These are phyloP conservation scores for Calonectria pauciramosa DNA, from an alignment of 2,329 filamentous ascomycete genomes.

Conservation along the genomic window DNA sequence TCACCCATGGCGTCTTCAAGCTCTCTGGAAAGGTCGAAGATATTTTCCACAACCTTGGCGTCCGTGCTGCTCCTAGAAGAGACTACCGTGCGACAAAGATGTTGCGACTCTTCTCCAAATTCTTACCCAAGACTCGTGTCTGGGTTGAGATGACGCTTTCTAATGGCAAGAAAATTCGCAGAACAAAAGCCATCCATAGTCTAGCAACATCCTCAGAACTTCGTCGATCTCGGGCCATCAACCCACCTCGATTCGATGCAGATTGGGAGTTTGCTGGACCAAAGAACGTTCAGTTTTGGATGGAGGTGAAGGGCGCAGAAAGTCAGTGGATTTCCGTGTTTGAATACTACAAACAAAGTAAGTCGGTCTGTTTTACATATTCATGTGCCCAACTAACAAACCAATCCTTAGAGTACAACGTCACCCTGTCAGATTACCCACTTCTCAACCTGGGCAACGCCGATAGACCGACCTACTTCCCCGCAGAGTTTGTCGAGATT, in stretches of 20 bases:
- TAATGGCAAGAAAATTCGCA: slow-evolving; percentile 48
- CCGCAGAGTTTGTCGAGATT: slow-evolving; percentile 75
- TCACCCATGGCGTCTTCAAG: slow-evolving; percentile 67
- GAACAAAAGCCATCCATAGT: slow-evolving; percentile 47
- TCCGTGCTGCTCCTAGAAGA: slow-evolving; percentile 29
- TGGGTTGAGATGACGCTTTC: slow-evolving; percentile 49
- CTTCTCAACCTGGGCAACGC: slow-evolving; percentile 76
- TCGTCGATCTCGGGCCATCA: slow-evolving; percentile 24
- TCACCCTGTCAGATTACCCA: slow-evolving; percentile 60
- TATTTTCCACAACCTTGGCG: slow-evolving; percentile 48
- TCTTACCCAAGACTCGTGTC: slow-evolving; percentile 56
- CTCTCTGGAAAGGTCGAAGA: slow-evolving; percentile 51
- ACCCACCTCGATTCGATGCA: slow-evolving; percentile 40
- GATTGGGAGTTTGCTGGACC: slow-evolving; percentile 50
- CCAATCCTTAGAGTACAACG: slow-evolving; percentile 50
- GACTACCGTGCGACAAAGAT: slow-evolving; percentile 26
- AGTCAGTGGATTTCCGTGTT: slow-evolving; percentile 54
- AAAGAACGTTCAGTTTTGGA: slow-evolving; percentile 49
- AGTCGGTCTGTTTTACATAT: slow-evolving; percentile 29
- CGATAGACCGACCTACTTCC: slow-evolving; percentile 72
- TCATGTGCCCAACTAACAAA: slow-evolving; percentile 21
- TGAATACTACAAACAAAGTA: slow-evolving; percentile 61
- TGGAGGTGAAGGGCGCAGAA: slow-evolving; percentile 40
- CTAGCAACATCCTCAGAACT: slow-evolving; percentile 45
- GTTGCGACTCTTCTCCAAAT: slow-evolving; percentile 51